phyloP scores from a whole-genome alignment of 805 yeast species.

The Pichia gijzeniarum region DNA sequence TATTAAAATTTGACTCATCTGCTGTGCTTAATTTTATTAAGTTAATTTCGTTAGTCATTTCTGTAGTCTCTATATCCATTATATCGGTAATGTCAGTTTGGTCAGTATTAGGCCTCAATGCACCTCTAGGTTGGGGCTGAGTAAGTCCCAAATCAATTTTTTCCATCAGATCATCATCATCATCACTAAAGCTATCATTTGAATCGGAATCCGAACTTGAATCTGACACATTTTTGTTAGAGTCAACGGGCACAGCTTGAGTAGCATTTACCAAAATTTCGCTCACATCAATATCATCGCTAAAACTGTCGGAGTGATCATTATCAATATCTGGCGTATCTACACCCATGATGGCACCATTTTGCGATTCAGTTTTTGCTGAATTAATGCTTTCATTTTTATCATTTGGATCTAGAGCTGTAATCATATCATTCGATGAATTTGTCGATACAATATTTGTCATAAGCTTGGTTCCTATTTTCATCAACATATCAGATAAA shows the following conservation, averaged over 20 bases:
- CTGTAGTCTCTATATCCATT: background rate
- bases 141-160: conserved; percentile 6
- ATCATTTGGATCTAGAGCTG: background rate
- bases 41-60: background rate
- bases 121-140: background rate
- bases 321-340: background rate
- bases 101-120: conserved; percentile 5
- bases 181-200: conserved; percentile 25
- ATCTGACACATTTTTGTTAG: background rate
- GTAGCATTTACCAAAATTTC: conserved; percentile 10
- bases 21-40: conserved; percentile 17
- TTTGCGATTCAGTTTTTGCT: background rate
- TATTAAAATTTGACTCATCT: conserved; percentile 13
- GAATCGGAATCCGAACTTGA: conserved; percentile 8
- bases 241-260: background rate
- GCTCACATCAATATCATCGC: conserved; percentile 29
- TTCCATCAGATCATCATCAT: conserved; percentile 22
- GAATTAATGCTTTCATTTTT: conserved; percentile 2
- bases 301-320: conserved; percentile 17
- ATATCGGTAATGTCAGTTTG: conserved; percentile 2
- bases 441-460: background rate
- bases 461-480: conserved; percentile 19
- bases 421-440: background rate
- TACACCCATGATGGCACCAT: background rate
- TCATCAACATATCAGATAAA: conserved; percentile 22